Percentiles rank a stretch among this genome's conserved stretches.
Evolutionary conservation across 257 asterid genomes (phyloP).

Genomic region (Catharanthus roseus): DNA sequence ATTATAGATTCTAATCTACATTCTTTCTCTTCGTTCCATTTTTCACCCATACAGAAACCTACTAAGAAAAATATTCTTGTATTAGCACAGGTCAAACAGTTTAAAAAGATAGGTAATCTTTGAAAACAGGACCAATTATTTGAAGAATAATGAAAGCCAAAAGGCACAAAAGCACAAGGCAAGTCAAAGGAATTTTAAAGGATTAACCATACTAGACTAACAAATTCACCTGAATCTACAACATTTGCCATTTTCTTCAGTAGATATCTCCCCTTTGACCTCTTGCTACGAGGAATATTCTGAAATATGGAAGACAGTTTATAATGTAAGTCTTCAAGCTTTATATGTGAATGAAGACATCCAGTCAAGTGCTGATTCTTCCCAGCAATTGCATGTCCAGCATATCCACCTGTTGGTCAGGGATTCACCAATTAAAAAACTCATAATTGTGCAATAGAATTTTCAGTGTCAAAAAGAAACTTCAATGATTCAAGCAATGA

Average conservation of each 20-base stretch:
- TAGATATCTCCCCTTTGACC: background rate
- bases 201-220: background rate
- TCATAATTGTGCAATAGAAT: background rate
- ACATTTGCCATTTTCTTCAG: background rate
- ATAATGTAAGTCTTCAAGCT: background rate
- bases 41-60: background rate
- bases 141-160: background rate
- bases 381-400: background rate
- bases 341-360: background rate
- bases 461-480: too few species aligned
- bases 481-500: constrained; percentile 1
- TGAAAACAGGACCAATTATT: background rate
- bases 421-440: background rate
- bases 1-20: background rate
- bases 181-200: background rate
- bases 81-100: background rate
- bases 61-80: too few species aligned
- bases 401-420: background rate
- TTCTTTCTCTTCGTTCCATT: background rate
- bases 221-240: background rate
- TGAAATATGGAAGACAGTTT: background rate
- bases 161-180: background rate
- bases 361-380: background rate
- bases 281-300: background rate
- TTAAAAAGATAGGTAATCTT: background rate